These are phyloP conservation scores for Fusarium xylarioides DNA, from an alignment of 2,329 filamentous ascomycete genomes.

Conservation along the genomic window DNA sequence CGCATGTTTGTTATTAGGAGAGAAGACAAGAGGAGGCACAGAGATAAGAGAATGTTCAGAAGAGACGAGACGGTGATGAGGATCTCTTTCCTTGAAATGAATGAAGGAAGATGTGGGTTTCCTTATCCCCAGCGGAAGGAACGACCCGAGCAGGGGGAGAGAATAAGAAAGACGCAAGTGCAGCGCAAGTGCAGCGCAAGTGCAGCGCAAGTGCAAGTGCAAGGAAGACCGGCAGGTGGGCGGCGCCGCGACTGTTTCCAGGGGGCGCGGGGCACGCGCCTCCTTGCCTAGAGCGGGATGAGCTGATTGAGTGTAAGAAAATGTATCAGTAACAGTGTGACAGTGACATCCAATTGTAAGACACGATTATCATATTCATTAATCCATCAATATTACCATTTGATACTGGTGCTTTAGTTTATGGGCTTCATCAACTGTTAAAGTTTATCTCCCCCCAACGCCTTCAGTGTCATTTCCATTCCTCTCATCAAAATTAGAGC, in stretches of 20 bases:
- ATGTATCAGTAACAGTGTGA: neutral
- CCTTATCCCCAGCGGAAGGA: neutral
- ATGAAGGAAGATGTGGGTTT: constrained; percentile 29
- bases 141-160: neutral
- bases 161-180: neutral
- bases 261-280: constrained; percentile 29
- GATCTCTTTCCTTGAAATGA: constrained; percentile 6
- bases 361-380: neutral
- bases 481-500: neutral
- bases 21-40: neutral
- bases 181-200: neutral
- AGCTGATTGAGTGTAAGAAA: neutral
- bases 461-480: neutral
- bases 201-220: neutral
- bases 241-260: constrained; percentile 12
- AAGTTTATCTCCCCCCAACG: neutral
- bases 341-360: neutral
- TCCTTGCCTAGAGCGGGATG: constrained; percentile 24
- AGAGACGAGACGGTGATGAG: neutral
- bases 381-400: too few species aligned
- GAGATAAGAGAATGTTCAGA: neutral
- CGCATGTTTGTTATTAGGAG: constrained; percentile 7
- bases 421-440: neutral
- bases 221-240: constrained; percentile 24
- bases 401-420: neutral